Percentiles rank a stretch among this genome's conserved stretches.
phyloP scores from a whole-genome alignment of 176 grass and related monocot species.

The Oryza glumipatula region DNA sequence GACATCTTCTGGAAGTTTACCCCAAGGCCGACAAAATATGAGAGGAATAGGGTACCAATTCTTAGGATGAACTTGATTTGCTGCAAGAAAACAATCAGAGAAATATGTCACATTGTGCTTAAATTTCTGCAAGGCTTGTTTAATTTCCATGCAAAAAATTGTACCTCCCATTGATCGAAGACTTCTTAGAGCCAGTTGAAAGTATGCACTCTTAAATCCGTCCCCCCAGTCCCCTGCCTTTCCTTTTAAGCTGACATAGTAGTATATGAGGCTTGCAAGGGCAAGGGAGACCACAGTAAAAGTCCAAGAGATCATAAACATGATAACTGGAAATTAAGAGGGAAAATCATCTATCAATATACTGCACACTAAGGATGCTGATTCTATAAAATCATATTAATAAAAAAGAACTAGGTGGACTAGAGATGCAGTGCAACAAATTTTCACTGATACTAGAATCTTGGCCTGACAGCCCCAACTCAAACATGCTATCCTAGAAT shows the following conservation, averaged over 20 bases:
- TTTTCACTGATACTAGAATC: neutral
- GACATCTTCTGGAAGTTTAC: constrained; percentile 87
- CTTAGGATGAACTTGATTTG: constrained; percentile 93
- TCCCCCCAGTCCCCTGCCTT: constrained; percentile 98
- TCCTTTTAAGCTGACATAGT: constrained; percentile 95
- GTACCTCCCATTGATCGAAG: constrained; percentile 92
- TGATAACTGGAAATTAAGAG: constrained; percentile 71
- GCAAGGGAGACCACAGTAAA: constrained; percentile 91
- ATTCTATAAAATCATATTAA: neutral
- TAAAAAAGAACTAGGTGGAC: neutral
- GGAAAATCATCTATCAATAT: constrained; percentile 17
- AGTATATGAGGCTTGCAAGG: constrained; percentile 96
- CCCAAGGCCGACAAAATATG: constrained; percentile 97
- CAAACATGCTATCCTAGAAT: neutral
- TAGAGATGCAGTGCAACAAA: too few relatives aligned
- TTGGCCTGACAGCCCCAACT: neutral
- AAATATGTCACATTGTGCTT: constrained; percentile 20
- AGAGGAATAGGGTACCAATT: constrained; percentile 99
- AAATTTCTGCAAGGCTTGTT: neutral
- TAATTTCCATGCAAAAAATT: constrained; percentile 23
- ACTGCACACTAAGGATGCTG: constrained; percentile 10
- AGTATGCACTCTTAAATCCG: constrained; percentile 98
- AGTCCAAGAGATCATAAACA: constrained; percentile 95
- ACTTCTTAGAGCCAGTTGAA: constrained; percentile 82
- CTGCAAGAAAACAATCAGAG: constrained; percentile 42